phyloP scores from a whole-genome alignment of 257 asterid species.

The Knoxia roxburghii region DNA sequence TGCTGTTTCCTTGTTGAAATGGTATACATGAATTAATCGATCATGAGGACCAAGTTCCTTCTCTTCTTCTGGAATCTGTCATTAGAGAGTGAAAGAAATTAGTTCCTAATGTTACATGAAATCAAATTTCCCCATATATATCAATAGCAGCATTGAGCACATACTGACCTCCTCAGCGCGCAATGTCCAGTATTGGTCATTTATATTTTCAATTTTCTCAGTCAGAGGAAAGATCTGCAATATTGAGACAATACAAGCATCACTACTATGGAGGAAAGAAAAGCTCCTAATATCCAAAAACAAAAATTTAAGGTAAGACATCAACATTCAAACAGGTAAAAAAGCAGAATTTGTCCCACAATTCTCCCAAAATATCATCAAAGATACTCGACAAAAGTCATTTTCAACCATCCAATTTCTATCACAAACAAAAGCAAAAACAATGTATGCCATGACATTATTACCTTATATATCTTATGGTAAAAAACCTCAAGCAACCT shows the following conservation, averaged over 20 bases:
- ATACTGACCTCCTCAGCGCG: conserved; percentile 86
- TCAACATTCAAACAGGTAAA: neutral
- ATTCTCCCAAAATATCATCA: neutral
- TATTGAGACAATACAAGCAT: conserved; percentile 12
- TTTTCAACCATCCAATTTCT: neutral
- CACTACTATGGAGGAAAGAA: conserved; percentile 3
- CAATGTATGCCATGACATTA: conserved; percentile 7
- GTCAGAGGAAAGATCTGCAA: conserved; percentile 73
- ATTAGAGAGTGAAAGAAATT: neutral
- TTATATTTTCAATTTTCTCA: conserved; percentile 89
- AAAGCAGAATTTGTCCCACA: neutral
- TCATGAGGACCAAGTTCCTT: conserved; percentile 76
- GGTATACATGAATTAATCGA: conserved; percentile 80
- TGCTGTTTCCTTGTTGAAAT: conserved; percentile 66
- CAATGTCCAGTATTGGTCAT: conserved; percentile 92
- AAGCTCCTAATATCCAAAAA: neutral
- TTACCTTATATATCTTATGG: conserved; percentile 52
- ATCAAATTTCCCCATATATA: neutral
- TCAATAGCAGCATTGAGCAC: neutral
- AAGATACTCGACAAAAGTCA: neutral
- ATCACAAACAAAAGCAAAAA: conserved; percentile 12
- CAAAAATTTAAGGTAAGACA: neutral
- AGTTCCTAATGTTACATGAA: neutral
- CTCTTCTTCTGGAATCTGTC: conserved; percentile 89
- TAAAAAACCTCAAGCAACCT: conserved; percentile 50